A percentile compares a stretch with the other conserved stretches of the same genome.
Evolutionary conservation across 371 early-diverging fungal species (phyloP).

Genomic region (Apophysomyces elegans): DNA sequence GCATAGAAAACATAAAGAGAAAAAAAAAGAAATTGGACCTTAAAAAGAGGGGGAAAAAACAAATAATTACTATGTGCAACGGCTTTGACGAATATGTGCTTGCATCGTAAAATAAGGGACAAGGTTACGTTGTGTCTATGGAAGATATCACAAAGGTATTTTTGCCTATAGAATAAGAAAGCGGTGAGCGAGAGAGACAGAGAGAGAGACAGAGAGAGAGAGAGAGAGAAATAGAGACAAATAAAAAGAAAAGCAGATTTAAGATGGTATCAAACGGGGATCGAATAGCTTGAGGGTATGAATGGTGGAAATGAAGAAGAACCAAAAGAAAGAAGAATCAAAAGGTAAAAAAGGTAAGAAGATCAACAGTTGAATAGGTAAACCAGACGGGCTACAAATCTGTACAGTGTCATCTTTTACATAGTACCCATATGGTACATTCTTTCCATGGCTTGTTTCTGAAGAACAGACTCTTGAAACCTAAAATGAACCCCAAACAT

Average conservation of each 20-base stretch:
- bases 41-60: not conserved
- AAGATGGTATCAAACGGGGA: conserved; percentile 4
- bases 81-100: conserved; percentile 7
- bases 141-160: not conserved
- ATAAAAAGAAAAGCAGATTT: conserved; percentile 3
- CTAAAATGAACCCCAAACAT: conserved; percentile 17
- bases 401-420: conserved; percentile 25
- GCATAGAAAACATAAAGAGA: not conserved
- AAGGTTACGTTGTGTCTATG: not conserved
- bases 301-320: conserved; percentile 1
- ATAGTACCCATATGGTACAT: conserved; percentile 53
- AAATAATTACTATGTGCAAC: conserved; percentile 11
- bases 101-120: conserved; percentile 6
- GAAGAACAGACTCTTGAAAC: conserved; percentile 52
- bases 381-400: not conserved
- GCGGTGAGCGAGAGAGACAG: too few relatives aligned
- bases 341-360: not conserved
- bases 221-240: not conserved
- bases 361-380: too few relatives aligned
- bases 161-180: too few relatives aligned
- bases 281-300: conserved; percentile 7
- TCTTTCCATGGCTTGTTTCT: conserved; percentile 57
- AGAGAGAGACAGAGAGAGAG: too few relatives aligned
- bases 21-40: conserved; percentile 8
- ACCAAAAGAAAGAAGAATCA: not conserved